Evolutionary conservation across 768 basidiomycete species (phyloP).

Genomic region (Megacollybia marginata): DNA sequence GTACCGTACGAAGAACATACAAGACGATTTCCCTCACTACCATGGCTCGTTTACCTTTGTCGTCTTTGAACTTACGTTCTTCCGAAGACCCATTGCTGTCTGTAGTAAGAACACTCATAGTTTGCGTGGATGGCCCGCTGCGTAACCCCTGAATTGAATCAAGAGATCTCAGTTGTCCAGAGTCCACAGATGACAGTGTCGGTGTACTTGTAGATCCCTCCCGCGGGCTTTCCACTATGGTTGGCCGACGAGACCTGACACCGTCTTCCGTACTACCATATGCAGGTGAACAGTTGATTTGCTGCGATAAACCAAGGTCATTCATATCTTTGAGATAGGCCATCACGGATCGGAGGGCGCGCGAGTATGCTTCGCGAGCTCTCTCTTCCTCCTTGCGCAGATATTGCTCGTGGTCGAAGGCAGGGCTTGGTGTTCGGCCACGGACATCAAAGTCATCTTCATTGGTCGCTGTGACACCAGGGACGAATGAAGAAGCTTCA

Average conservation of each 20-base stretch:
- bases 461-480: conserved; percentile 37
- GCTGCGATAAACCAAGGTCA: conserved; percentile 74
- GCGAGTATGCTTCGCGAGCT: conserved; percentile 61
- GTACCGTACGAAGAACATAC: conserved; percentile 37
- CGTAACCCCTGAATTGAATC: conserved; percentile 59
- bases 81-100: conserved; percentile 70
- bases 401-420: conserved; percentile 39
- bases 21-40: conserved; percentile 87
- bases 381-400: conserved; percentile 65
- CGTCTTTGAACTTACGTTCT: conserved; percentile 88
- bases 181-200: conserved; percentile 32
- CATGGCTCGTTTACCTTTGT: conserved; percentile 75
- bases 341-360: conserved; percentile 87
- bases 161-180: conserved; percentile 51
- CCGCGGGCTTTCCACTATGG: conserved; percentile 50
- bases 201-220: conserved; percentile 50
- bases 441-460: conserved; percentile 21
- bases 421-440: conserved; percentile 35
- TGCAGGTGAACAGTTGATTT: conserved; percentile 46
- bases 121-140: conserved; percentile 54
- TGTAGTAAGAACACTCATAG: conserved; percentile 67
- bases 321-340: conserved; percentile 95
- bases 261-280: conserved; percentile 49
- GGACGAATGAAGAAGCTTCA: conserved; percentile 54
- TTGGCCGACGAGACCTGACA: conserved; percentile 58